Evolutionary conservation across 345 rosid species (phyloP).

Genomic region (Eucalyptus polyanthemos): DNA sequence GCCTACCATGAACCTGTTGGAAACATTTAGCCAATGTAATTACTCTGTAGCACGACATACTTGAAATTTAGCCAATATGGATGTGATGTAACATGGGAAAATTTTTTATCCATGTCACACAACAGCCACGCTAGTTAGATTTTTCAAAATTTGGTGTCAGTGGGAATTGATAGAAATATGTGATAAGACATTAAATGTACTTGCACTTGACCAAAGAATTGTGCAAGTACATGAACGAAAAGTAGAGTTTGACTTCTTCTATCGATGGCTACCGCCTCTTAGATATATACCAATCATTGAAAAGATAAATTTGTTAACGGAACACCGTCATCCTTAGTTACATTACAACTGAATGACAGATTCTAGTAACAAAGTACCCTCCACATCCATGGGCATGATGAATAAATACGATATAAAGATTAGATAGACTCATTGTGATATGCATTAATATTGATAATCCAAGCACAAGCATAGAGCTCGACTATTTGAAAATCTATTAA

Average conservation of each 20-base stretch:
- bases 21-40: not conserved
- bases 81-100: not conserved
- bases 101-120: fast-evolving
- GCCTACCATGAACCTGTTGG: not conserved
- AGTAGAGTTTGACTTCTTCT: not conserved
- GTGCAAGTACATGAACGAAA: not conserved
- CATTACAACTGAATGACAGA: not conserved
- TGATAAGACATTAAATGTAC: not conserved
- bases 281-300: not conserved
- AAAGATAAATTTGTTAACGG: not conserved
- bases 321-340: not conserved
- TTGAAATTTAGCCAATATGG: not conserved
- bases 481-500: not conserved
- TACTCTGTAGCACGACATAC: not conserved
- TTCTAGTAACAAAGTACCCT: not conserved
- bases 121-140: not conserved
- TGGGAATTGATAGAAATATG: not conserved
- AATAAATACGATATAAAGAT: not conserved
- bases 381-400: not conserved
- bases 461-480: not conserved
- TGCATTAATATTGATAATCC: not conserved
- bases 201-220: not conserved
- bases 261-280: not conserved
- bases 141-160: not conserved
- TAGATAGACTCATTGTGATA: not conserved